A percentile compares a stretch with the other conserved stretches of the same genome.
These are phyloP conservation scores for Canariomyces notabilis DNA, from an alignment of 2,329 filamentous ascomycete genomes.

Conservation along the genomic window DNA sequence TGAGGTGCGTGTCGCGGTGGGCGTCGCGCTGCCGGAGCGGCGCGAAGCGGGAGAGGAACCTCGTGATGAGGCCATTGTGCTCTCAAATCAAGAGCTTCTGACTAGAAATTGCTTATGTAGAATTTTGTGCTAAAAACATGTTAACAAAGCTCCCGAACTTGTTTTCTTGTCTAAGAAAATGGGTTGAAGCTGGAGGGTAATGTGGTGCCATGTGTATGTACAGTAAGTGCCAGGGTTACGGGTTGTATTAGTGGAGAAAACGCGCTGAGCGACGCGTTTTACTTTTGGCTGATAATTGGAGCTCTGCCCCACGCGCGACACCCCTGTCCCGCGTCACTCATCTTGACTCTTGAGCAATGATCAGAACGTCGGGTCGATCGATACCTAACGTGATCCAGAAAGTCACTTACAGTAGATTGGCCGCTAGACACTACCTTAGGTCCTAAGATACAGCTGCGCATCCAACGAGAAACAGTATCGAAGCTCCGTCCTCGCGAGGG, in stretches of 20 bases:
- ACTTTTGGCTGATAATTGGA: no score
- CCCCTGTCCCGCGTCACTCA: slow-evolving; percentile 8
- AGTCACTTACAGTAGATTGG: neutral
- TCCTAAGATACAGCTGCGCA: neutral
- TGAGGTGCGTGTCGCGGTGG: slow-evolving; percentile 11
- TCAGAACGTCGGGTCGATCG: no score
- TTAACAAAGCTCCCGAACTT: neutral
- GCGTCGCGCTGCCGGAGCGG: slow-evolving; percentile 17
- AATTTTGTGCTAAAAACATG: slow-evolving; percentile 6
- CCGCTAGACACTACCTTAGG: neutral
- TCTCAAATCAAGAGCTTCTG: slow-evolving; percentile 4
- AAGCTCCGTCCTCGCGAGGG: slow-evolving; percentile 7
- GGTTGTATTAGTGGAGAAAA: slow-evolving; percentile 19
- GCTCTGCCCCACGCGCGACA: slow-evolving; percentile 9
- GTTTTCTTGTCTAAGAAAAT: slow-evolving; percentile 8
- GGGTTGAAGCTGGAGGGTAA: slow-evolving; percentile 1
- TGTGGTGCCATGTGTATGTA: neutral
- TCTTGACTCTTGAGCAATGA: no score
- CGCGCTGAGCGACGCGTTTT: slow-evolving; percentile 20
- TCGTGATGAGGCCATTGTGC: slow-evolving; percentile 45
- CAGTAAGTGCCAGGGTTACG: slow-evolving; percentile 12
- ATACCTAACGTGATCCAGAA: neutral
- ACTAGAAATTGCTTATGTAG: neutral
- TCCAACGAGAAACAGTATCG: neutral
- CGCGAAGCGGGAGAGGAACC: slow-evolving; percentile 30